Base-by-base conservation (phyloP, 352 stramenopile species). In the Phytophthora fragariae region DNA sequence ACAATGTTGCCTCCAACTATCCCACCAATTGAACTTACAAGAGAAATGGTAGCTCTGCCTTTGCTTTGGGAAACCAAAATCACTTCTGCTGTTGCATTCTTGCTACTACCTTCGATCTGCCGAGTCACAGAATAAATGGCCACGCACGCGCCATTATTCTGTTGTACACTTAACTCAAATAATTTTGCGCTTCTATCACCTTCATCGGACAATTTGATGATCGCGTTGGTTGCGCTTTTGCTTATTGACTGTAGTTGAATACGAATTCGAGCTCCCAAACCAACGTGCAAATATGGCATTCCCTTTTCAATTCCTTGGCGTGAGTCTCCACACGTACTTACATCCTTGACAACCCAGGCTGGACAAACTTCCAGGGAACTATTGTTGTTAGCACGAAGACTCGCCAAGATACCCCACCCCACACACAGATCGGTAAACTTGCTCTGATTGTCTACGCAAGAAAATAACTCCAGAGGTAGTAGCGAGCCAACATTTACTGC, bases 401-500 rank as follows among this genome's bases (percentile, higher is more conserved):
- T 65, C 33, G 46, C 52, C 4, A 57, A 64, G n/a, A 31, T 57
- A 47, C 37, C 44, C 11, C 46, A 65, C 9, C 21, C 21, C 44
- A 68, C 31, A 49, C 17, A 54, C n/a, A 17, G 66, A 59, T 47
- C 9, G 29, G 24, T 7, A 62, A 69, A 53, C 11, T n/a, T 57
- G 14, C 14, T 49, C 55, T 53, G 21, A n/a, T 39, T 46, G 21
- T 24, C 24, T 59, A 39, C 27, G 12, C 50, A 53, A 8, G 50
- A 39, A 41, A 59, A 37, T 44, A 76, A 15, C 52, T 76, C 69
- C 59, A 72, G 24, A 29, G 63, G 69, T 15, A 76, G 29, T 11
- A 76, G 19, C 52, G 27, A 49, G 5, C 41, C 24, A 11, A 53
- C 27, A 14, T 14, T 29, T 59, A 44, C 31, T 12, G 75, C 69